A percentile compares a stretch with the other conserved stretches of the same genome.
phyloP scores from a whole-genome alignment of 352 stramenopile genomes.

The Aphanomyces stellatus region DNA sequence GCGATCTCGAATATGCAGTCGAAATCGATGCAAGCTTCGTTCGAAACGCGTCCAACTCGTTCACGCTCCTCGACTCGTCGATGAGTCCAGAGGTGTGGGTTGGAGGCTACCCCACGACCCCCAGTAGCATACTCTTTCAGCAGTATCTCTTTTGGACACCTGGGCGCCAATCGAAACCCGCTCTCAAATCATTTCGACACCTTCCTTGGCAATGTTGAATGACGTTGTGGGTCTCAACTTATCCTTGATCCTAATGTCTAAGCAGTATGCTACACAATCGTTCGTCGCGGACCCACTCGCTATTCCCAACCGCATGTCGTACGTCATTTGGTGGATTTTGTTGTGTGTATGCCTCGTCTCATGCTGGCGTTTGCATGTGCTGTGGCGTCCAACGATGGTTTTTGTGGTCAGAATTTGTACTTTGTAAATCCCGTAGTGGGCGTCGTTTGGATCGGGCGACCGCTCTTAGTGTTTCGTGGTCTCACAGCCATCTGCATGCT shows the following conservation, averaged over 20 bases:
- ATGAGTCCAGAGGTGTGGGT: neutral
- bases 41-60: neutral
- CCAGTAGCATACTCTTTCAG: neutral
- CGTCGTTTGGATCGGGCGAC: conserved; percentile 9
- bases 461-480: neutral
- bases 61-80: neutral
- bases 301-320: neutral
- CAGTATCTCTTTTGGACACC: too few species aligned
- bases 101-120: neutral
- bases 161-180: too few species aligned
- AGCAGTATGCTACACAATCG: neutral
- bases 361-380: neutral
- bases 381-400: neutral
- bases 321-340: neutral
- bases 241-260: neutral
- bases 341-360: neutral
- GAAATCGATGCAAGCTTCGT: neutral
- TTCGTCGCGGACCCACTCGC: neutral
- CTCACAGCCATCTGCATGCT: neutral
- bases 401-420: neutral
- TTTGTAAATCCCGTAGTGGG: neutral
- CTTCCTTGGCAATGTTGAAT: too few species aligned
- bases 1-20: neutral
- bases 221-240: too few species aligned
- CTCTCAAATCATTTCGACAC: too few species aligned